These are phyloP conservation scores for Torulaspora delbrueckii DNA, from an alignment of 805 yeast genomes.

Conservation along the genomic window DNA sequence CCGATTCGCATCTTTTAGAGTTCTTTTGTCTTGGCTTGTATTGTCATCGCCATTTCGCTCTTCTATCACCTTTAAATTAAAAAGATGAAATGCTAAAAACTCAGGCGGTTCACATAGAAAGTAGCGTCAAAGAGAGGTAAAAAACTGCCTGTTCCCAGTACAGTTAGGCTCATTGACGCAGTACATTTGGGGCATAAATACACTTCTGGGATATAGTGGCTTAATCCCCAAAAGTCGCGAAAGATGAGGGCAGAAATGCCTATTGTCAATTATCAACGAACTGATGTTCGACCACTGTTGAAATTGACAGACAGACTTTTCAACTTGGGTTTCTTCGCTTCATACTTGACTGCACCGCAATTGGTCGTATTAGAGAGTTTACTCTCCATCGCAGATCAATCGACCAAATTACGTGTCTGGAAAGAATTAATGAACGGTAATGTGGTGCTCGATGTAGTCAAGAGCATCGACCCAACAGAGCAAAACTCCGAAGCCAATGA, in stretches of 20 bases:
- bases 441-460: slow-evolving; percentile 26
- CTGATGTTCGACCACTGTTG: slow-evolving; percentile 32
- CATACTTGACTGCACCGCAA: slow-evolving; percentile 53
- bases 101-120: neutral
- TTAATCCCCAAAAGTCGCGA: neutral
- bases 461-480: neutral
- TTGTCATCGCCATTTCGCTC: neutral
- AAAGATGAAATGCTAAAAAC: neutral
- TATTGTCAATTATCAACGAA: slow-evolving; percentile 28
- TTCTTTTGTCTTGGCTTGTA: neutral
- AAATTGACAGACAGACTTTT: slow-evolving; percentile 36
- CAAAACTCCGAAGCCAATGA: slow-evolving; percentile 6
- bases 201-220: neutral
- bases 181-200: neutral
- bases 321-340: slow-evolving; percentile 40
- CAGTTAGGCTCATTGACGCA: neutral
- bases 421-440: slow-evolving; percentile 39
- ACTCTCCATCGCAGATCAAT: slow-evolving; percentile 34
- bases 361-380: slow-evolving; percentile 46
- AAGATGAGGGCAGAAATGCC: slow-evolving; percentile 17
- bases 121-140: neutral
- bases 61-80: neutral
- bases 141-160: neutral
- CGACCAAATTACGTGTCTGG: slow-evolving; percentile 39
- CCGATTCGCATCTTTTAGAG: no score